Conservation (phyloP, 768 basidiomycete genomes). For the Plicaturopsis crispa region DNA sequence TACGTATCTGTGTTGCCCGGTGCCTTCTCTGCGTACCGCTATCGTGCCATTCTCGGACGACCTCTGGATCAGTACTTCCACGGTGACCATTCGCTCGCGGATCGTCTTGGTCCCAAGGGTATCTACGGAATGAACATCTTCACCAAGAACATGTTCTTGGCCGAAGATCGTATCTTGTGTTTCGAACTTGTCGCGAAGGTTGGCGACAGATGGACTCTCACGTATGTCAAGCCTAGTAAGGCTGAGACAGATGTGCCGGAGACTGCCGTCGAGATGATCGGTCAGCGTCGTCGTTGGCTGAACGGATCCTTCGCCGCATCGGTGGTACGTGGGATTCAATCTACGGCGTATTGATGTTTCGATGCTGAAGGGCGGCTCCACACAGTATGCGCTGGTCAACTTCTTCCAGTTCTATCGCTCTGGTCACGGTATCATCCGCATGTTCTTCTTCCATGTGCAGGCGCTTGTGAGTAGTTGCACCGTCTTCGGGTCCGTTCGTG, state of each 20-base stretch:
- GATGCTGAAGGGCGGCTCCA: constrained; percentile 7
- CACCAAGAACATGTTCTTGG: constrained; percentile 88
- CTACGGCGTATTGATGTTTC: not conserved
- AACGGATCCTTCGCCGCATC: constrained; percentile 95
- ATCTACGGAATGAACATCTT: constrained; percentile 97
- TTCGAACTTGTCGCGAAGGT: constrained; percentile 95
- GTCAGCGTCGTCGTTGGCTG: constrained; percentile 93
- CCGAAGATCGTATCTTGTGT: constrained; percentile 95
- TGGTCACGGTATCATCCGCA: constrained; percentile 80
- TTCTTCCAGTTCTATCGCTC: constrained; percentile 87
- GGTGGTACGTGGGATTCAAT: constrained; percentile 44
- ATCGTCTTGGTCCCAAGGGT: constrained; percentile 87
- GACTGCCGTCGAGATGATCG: constrained; percentile 84
- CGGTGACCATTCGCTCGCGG: constrained; percentile 84
- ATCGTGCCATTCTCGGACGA: constrained; percentile 81
- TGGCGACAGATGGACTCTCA: constrained; percentile 79
- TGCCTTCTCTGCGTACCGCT: constrained; percentile 97
- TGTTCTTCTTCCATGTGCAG: constrained; percentile 97
- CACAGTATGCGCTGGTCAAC: constrained; percentile 89
- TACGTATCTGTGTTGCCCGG: constrained; percentile 94
- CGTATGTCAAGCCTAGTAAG: constrained; percentile 91
- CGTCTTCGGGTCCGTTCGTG: not conserved
- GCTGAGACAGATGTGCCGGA: constrained; percentile 97
- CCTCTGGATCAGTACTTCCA: constrained; percentile 85
- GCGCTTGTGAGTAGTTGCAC: constrained; percentile 53